phyloP scores from a whole-genome alignment of 192 early-diverging fungal species.

The Dissophora globulifera region DNA sequence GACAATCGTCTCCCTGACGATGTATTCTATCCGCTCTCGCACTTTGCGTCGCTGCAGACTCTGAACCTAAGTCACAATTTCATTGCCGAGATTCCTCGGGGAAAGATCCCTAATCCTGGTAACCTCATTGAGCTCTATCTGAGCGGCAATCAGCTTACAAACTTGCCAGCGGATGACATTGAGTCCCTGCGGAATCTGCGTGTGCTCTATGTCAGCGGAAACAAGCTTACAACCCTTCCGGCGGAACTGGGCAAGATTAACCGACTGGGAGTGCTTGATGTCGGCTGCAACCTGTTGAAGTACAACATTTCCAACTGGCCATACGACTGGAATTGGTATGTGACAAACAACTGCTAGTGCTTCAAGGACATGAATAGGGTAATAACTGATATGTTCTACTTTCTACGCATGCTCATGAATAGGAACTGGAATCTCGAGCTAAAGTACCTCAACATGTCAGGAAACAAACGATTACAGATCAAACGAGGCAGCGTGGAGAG shows the following conservation, averaged over 20 bases:
- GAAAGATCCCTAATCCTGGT: constrained; percentile 71
- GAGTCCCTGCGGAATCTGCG: constrained; percentile 76
- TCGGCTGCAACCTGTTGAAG: constrained; percentile 87
- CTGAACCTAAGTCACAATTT: constrained; percentile 88
- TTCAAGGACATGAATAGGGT: neutral
- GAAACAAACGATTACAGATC: constrained; percentile 90
- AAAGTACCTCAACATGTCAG: constrained; percentile 93
- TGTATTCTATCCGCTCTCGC: constrained; percentile 79
- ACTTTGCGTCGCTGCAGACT: constrained; percentile 76
- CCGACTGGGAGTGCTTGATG: constrained; percentile 80
- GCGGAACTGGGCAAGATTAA: constrained; percentile 94
- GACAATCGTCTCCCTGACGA: constrained; percentile 89
- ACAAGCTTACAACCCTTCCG: constrained; percentile 89
- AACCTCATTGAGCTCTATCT: constrained; percentile 84
- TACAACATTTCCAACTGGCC: constrained; percentile 96
- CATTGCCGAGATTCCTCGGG: constrained; percentile 84
- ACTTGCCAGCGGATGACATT: constrained; percentile 86
- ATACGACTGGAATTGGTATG: constrained; percentile 95
- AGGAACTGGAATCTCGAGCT: constrained; percentile 92
- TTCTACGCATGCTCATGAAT: too few relatives aligned
- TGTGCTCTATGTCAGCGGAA: constrained; percentile 86
- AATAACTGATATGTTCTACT: neutral
- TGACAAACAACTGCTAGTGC: too few relatives aligned
- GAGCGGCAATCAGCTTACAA: constrained; percentile 85
- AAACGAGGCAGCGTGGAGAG: constrained; percentile 67